Evolutionary conservation across 179 eudicot genomes (phyloP).

Genomic region (Pouteria campechiana): DNA sequence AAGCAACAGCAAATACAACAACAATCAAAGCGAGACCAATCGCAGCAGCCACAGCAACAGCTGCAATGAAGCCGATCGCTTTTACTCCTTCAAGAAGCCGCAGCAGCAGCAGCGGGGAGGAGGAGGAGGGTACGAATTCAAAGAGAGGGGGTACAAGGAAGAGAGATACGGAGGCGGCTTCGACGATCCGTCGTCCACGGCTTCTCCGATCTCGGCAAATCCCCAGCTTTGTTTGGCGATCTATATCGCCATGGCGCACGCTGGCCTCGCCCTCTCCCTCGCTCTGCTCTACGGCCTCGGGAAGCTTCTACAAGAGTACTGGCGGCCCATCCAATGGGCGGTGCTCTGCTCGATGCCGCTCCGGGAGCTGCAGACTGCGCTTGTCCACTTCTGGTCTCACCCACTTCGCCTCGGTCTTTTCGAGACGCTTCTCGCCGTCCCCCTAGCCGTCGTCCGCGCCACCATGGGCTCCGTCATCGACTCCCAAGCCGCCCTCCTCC

Average conservation of each 20-base stretch:
- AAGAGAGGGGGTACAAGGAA: too few relatives aligned
- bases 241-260: constrained; percentile 19
- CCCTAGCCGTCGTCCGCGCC: constrained; percentile 15
- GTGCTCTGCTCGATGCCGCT: constrained; percentile 19
- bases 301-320: constrained; percentile 13
- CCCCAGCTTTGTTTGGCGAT: constrained; percentile 11
- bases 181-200: constrained; percentile 4
- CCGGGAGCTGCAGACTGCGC: constrained; percentile 19
- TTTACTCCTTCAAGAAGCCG: not conserved
- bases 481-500: constrained; percentile 10
- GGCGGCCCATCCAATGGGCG: constrained; percentile 22
- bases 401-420: constrained; percentile 15
- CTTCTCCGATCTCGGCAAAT: not conserved
- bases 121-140: too few relatives aligned
- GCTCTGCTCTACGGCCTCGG: constrained; percentile 4
- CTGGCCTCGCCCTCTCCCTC: constrained; percentile 3
- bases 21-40: not conserved
- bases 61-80: not conserved
- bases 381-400: constrained; percentile 26
- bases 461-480: constrained; percentile 15
- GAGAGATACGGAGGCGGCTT: too few relatives aligned
- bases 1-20: constrained; percentile 2
- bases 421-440: constrained; percentile 17
- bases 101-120: too few relatives aligned
- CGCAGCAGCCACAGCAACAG: too few relatives aligned